These are phyloP conservation scores for Rhodofomes roseus DNA, from an alignment of 1,284 basidiomycete species.

Conservation along the genomic window DNA sequence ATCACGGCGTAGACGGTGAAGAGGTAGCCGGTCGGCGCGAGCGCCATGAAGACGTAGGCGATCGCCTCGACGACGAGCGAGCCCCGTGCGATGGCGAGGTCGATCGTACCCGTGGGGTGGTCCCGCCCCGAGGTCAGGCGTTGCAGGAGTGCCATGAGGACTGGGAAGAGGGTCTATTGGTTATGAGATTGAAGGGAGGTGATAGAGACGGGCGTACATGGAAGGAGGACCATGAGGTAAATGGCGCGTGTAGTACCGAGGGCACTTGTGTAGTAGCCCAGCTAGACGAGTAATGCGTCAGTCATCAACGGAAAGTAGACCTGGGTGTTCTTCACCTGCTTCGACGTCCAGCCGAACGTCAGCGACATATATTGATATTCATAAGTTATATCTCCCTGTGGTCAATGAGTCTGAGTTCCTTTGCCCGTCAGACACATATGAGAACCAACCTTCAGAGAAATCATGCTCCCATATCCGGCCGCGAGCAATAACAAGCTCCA, in stretches of 20 bases:
- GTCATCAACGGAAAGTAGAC: not conserved
- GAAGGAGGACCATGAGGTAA: constrained; percentile 61
- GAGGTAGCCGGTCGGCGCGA: constrained; percentile 35
- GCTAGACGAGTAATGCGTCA: constrained; percentile 33
- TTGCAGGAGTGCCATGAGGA: constrained; percentile 51
- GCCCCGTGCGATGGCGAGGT: constrained; percentile 53
- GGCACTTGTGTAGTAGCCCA: constrained; percentile 74
- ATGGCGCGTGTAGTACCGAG: constrained; percentile 57
- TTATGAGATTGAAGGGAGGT: constrained; percentile 3
- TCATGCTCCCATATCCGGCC: constrained; percentile 48
- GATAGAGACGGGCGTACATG: constrained; percentile 42
- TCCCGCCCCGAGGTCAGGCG: constrained; percentile 12
- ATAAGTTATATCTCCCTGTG: constrained; percentile 34
- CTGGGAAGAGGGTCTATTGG: constrained; percentile 32
- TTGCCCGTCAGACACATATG: not conserved
- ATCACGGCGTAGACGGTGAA: constrained; percentile 49
- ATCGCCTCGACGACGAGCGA: constrained; percentile 59
- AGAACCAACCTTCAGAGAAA: constrained; percentile 51
- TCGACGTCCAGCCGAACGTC: constrained; percentile 71
- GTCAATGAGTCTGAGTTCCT: not conserved
- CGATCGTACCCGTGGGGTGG: constrained; percentile 45
- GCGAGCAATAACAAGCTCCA: constrained; percentile 70
- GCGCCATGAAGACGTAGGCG: constrained; percentile 47
- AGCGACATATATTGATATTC: constrained; percentile 71
- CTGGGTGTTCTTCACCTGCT: constrained; percentile 44